Base-by-base conservation (phyloP, 1,284 basidiomycete genomes). In the Moesziomyces sp. region DNA sequence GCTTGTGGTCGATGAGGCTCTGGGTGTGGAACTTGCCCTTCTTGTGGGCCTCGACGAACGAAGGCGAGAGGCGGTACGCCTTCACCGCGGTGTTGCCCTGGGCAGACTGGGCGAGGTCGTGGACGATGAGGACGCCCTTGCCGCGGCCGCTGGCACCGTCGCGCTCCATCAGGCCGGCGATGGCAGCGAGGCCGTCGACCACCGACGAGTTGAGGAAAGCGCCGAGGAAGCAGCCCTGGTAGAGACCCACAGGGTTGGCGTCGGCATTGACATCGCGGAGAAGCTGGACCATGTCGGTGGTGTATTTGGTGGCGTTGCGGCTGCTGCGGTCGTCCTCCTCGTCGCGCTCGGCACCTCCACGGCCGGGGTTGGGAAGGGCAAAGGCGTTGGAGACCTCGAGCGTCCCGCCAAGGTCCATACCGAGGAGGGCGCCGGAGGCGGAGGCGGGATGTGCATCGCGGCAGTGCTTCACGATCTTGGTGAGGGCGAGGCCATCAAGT, bases 231-330 rank as follows among this genome's bases (percentile, higher is more conserved):
- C 93, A 93, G 43, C 94, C 93, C 85, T 97, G 93, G 87, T 99
- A 99, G 85, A 97, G 94, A 46, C 97, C 97, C 60, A 99, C 93
- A 50, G 97, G 90, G 78, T 92, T 94, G 84, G 96, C 94, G 82
- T 97, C 95, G 57, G 92, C 90, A 84, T 94, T 92, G 65, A 98
- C 93, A 84, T 97, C 93, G 81, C 92, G 91, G 82, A 96, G 86
- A 44, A 93, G 91, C 56, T 91, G 90, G 51, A 96, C 87, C 92
- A 96, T 93, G 61, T 91, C 89, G 35, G 89, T 87, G 83, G 94
- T 93, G 85, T 95, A 95, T 68, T 83, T 82, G 59, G 82, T 77
- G 42, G 81, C 82, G 45, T 68, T 73, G 50, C 75, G 75, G 58
- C 73, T 75, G 64, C 72, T 74, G 46, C 76, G 75, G 46, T 80